A percentile compares a stretch with the other conserved stretches of the same genome.
Conservation (phyloP, 345 rosid genomes). For the Acer campestre region DNA sequence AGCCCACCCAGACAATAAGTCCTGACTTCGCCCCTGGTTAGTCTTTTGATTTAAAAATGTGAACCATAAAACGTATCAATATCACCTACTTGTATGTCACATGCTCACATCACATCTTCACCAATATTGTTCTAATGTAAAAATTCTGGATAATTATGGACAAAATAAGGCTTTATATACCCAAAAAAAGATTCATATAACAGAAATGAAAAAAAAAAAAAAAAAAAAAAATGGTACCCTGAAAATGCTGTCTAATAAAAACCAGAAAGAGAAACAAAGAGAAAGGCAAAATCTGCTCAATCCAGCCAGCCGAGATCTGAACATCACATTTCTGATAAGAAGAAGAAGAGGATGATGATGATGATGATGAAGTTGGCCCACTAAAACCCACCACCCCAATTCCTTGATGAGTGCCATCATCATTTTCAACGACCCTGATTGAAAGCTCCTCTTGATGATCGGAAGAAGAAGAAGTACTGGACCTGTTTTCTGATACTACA, state of each 20-base stretch:
- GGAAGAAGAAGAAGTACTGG: not conserved
- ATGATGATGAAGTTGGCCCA: not conserved
- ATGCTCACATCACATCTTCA: no score
- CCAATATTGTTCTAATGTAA: no score
- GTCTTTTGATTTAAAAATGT: no score
- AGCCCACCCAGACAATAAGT: no score
- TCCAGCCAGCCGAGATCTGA: slow-evolving; percentile 98
- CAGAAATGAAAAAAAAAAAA: no score
- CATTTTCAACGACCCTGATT: not conserved
- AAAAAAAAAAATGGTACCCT: slow-evolving; percentile 47
- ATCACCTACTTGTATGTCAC: no score
- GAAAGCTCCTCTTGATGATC: not conserved
- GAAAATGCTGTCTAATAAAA: slow-evolving; percentile 97
- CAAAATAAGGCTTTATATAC: no score
- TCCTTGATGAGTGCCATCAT: not conserved
- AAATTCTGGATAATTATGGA: no score
- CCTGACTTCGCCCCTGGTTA: no score
- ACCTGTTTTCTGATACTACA: no score
- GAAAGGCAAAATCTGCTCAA: slow-evolving; percentile 96
- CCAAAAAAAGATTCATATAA: no score
- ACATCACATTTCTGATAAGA: slow-evolving; percentile 97
- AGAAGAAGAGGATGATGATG: slow-evolving; percentile 31
- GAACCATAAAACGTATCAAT: no score
- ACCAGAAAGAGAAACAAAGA: slow-evolving; percentile 95
- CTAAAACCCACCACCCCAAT: not conserved